These are phyloP conservation scores for Syzygium grande DNA, from an alignment of 345 rosid species.

Conservation along the genomic window DNA sequence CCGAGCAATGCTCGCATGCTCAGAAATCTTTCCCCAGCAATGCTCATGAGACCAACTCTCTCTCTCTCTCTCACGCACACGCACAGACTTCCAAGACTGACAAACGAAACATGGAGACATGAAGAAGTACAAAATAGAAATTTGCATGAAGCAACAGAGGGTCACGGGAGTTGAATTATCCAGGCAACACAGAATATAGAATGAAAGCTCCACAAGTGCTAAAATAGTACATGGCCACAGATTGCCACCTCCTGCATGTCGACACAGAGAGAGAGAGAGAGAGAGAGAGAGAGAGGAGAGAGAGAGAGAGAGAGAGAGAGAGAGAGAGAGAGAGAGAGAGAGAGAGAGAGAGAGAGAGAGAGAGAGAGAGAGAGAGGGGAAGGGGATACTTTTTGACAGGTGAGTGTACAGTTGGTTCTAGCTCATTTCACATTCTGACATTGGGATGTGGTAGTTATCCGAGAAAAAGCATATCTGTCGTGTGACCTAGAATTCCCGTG, in stretches of 20 bases:
- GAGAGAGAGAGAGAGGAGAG: too few species aligned
- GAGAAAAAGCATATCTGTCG: neutral
- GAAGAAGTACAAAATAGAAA: neutral
- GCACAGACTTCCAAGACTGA: neutral
- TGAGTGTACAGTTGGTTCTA: neutral
- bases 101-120: neutral
- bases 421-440: neutral
- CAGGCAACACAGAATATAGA: neutral
- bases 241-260: neutral
- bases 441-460: neutral
- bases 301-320: neutral
- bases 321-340: neutral
- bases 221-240: neutral
- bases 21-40: neutral
- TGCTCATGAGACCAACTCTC: neutral
- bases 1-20: neutral
- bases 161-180: neutral
- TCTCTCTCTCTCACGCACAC: neutral
- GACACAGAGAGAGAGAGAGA: neutral
- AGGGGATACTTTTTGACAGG: neutral
- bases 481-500: fast-evolving
- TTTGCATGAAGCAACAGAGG: neutral
- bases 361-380: neutral
- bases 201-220: neutral
- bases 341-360: too few species aligned